Evolutionary conservation across 805 yeast genomes (phyloP).

Genomic region (Sugiyamaella qingdaonensis): DNA sequence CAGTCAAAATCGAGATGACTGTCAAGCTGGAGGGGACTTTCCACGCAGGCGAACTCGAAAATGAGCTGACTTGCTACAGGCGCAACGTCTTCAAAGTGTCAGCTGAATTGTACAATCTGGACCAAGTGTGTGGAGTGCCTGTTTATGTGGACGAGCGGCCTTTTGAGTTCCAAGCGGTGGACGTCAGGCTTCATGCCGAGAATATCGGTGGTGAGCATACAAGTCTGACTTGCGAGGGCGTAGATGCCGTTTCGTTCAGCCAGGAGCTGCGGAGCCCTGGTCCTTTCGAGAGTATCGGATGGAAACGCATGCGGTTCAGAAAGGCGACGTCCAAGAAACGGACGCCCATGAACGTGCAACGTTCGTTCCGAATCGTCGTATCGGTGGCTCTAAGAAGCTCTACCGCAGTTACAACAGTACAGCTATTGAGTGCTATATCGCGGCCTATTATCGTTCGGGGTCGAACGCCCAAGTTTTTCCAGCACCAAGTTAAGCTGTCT

Average conservation of each 20-base stretch:
- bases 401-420: neutral
- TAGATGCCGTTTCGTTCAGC: neutral
- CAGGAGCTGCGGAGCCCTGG: neutral
- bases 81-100: neutral
- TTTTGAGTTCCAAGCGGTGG: neutral
- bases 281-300: neutral
- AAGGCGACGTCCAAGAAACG: neutral
- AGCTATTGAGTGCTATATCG: neutral
- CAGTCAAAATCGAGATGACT: neutral
- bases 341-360: neutral
- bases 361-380: neutral
- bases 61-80: neutral
- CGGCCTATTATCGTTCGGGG: neutral
- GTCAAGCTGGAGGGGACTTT: neutral
- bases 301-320: neutral
- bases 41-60: neutral
- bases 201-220: neutral
- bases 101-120: neutral
- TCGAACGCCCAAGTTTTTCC: neutral
- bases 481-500: neutral
- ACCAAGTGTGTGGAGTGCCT: neutral
- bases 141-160: neutral
- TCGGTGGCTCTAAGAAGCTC: neutral
- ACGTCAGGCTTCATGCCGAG: neutral
- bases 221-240: neutral